Base-by-base conservation (phyloP, 148 eudicot genomes). In the Pouteria glomerata region DNA sequence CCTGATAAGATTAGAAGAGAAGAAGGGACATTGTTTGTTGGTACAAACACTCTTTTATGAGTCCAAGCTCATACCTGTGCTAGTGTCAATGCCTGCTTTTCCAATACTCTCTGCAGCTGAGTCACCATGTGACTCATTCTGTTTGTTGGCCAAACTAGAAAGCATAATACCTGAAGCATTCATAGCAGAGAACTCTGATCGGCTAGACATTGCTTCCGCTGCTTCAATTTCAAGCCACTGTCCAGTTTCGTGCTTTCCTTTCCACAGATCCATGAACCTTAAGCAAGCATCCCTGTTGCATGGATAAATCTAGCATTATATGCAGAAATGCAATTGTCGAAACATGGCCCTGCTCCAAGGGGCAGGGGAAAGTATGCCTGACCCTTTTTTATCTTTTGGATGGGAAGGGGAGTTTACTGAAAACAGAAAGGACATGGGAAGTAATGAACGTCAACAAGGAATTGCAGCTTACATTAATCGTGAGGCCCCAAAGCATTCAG, bases 141-240 rank as follows among this genome's bases (percentile, higher is more conserved):
- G 83, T 27, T 76, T 73, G 78, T 73, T 77, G 61, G 76, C 55
- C 61, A 78, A 52, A 45, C 67, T 76, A 55, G 89, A 77, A 37
- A 90, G 77, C 74, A 87, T 57, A 70, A 90, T 84, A 67, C 92
- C 98, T 64, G 91, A 83, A 41, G 91, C 74, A 75, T 80, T 80
- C 64, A 80, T 74, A 14, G 87, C 70, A 62, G 86, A 77, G 57
- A 82, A 78, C 51, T 89, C 87, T 26, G 83, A 63, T 42, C 68
- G 79, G 73, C 58, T 75, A 35, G 86, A 74, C 83, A 85, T 68
- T 68, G 89, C 88, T 77, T 92, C 92, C 45, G 88, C 74, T 79
- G 92, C 85, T 83, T 94, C 98, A 69, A 87, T 79, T 80, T 95
- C 97, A 80, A 92, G 82, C 99, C 97, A 96, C 78, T 90, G 94